Percentiles rank a stretch among this genome's conserved stretches.
phyloP scores from a whole-genome alignment of 441 rosid genomes.

The California macrophylla region DNA sequence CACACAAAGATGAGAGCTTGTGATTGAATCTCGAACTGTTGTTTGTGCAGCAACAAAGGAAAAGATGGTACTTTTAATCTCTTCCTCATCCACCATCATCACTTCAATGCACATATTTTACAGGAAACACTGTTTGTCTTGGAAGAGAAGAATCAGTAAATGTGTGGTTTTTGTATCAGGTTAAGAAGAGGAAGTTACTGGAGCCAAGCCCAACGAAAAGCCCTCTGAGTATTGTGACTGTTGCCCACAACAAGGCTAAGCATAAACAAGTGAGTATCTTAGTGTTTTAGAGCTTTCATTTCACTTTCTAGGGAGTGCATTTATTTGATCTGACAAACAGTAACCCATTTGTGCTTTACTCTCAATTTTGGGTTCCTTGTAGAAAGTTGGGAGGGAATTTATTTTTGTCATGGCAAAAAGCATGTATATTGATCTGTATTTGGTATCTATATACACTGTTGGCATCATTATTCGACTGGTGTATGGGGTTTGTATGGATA shows the following conservation, averaged over 20 bases:
- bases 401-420: too few species aligned
- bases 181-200: neutral
- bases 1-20: neutral
- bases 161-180: neutral
- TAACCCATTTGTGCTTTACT: neutral
- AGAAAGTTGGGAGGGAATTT: neutral
- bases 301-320: neutral
- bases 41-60: neutral
- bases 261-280: neutral
- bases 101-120: neutral
- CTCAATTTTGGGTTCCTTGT: neutral
- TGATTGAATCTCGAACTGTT: too few species aligned
- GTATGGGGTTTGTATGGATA: neutral
- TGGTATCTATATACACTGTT: neutral
- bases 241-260: neutral
- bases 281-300: neutral
- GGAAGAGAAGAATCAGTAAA: neutral
- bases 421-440: too few species aligned
- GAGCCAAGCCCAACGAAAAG: neutral
- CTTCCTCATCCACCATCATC: neutral
- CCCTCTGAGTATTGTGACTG: neutral
- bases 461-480: neutral
- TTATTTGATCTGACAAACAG: neutral
- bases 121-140: neutral
- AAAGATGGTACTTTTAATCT: too few species aligned